Base-by-base conservation (phyloP, 1,284 basidiomycete species). In the Moesziomyces sp. region DNA sequence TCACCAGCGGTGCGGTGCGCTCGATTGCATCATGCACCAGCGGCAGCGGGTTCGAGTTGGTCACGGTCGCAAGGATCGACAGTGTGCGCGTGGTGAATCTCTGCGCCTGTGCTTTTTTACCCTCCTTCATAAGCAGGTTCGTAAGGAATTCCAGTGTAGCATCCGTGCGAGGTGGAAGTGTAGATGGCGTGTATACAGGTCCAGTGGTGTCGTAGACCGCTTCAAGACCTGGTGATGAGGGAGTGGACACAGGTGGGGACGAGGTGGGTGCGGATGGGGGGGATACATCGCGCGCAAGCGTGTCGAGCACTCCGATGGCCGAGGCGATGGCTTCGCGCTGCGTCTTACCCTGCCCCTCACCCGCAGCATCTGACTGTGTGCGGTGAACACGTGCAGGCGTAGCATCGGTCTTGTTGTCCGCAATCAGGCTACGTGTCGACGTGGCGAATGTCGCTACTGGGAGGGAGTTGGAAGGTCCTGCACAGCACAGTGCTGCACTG, bases 111-210 rank as follows among this genome's bases (percentile, higher is more conserved):
- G 84, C 77, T 59, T 84, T 85, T 54, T 86, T 86, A 46, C 85
- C 85, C 52, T 84, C 82, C 45, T 79, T 78, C 85, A 85, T 85
- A 35, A 85, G 75, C 46, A 85, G 73, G 38, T 84, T 84, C 50
- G 85, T 76, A 46, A 83, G 69, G 33, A 77, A 74, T 18, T 84
- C 73, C n/a, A 86, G 70, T 14, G 77, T 74, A 1, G 79, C 62
- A 46, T 85, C 84, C 24, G 77, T 58, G 23, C 67, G 52, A 0
- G 77, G 71, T 1, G 80, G 80, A 1, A 82, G 64, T 9, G 69
- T 65, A 11, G 62, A 24, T 3, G 68, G 45, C 0, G 77, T 62
- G 52, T 82, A 82, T 14, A 73, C 43, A 0, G 71, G 65, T 0
- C 61, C 65, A 0, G 24, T 14, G 1, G 45, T 33, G 13, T 67